A percentile compares a stretch with the other conserved stretches of the same genome.
Evolutionary conservation across 139 green algal species (phyloP).

Genomic region (Choricystis sp.): DNA sequence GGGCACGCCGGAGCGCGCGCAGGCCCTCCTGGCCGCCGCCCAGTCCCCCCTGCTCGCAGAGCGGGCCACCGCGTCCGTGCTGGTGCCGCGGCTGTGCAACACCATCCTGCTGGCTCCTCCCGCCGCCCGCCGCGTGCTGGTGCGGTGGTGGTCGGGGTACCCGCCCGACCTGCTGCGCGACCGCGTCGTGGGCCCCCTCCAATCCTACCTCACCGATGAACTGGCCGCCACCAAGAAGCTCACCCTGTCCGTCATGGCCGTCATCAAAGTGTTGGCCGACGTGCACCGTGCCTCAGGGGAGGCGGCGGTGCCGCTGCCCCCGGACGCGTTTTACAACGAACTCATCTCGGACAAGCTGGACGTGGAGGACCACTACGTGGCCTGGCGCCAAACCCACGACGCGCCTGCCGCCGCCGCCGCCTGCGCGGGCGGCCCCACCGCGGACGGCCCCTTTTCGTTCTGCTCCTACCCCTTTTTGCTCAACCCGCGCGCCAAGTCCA

Average conservation of each 20-base stretch:
- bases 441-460: constrained; percentile 71
- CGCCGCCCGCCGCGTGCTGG: constrained; percentile 44
- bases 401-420: constrained; percentile 20
- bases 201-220: constrained; percentile 59
- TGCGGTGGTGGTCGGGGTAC: constrained; percentile 76
- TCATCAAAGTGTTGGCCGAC: constrained; percentile 66
- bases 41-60: constrained; percentile 64
- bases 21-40: constrained; percentile 61
- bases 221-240: constrained; percentile 75
- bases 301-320: constrained; percentile 43
- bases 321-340: constrained; percentile 81
- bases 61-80: constrained; percentile 26
- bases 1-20: constrained; percentile 41
- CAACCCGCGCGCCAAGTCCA: constrained; percentile 68
- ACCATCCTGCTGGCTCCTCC: constrained; percentile 43
- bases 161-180: constrained; percentile 40
- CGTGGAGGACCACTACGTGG: constrained; percentile 77
- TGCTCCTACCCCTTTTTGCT: constrained; percentile 86
- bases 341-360: constrained; percentile 83
- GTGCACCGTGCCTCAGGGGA: constrained; percentile 73
- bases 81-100: constrained; percentile 61
- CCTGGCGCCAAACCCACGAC: constrained; percentile 64
- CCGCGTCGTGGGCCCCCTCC: constrained; percentile 49
- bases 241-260: constrained; percentile 70
- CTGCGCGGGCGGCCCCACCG: no score